phyloP scores from a whole-genome alignment of 768 basidiomycete genomes.

The Amanita subjunquillea region DNA sequence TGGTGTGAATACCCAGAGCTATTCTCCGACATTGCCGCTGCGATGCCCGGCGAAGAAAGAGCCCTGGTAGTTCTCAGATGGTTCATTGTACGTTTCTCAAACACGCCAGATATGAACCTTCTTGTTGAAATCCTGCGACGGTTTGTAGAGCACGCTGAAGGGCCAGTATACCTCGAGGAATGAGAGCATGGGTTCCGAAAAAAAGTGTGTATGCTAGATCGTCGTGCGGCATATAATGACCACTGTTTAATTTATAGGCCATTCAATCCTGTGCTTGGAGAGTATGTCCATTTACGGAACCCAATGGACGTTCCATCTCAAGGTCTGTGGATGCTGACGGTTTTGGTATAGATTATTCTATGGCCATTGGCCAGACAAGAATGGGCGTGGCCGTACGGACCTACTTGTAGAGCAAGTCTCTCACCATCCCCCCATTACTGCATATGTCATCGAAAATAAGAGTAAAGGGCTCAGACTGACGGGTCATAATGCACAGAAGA shows the following conservation, averaged over 20 bases:
- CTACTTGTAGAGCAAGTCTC: constrained; percentile 94
- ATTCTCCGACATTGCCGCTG: constrained; percentile 81
- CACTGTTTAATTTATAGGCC: constrained; percentile 40
- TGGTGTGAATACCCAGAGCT: constrained; percentile 94
- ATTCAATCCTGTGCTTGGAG: constrained; percentile 91
- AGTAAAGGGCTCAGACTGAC: constrained; percentile 64
- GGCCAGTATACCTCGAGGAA: constrained; percentile 94
- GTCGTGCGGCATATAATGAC: not conserved
- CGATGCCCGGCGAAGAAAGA: constrained; percentile 61
- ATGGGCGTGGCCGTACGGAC: constrained; percentile 67
- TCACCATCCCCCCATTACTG: constrained; percentile 87
- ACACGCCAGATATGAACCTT: not conserved
- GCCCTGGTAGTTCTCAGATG: constrained; percentile 79
- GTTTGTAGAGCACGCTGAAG: constrained; percentile 71
- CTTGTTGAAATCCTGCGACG: not conserved
- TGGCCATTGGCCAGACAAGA: constrained; percentile 73
- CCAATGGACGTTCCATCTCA: not conserved
- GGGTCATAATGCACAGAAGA: constrained; percentile 94
- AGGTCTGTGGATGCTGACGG: not conserved
- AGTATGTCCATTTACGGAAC: constrained; percentile 37
- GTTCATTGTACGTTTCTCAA: constrained; percentile 65
- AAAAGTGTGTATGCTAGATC: constrained; percentile 51
- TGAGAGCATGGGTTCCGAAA: constrained; percentile 94
- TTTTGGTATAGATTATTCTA: constrained; percentile 61
- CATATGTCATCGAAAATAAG: constrained; percentile 79